Conservation (phyloP, 2,329 filamentous ascomycete genomes). For the Colletotrichum trifolii region DNA sequence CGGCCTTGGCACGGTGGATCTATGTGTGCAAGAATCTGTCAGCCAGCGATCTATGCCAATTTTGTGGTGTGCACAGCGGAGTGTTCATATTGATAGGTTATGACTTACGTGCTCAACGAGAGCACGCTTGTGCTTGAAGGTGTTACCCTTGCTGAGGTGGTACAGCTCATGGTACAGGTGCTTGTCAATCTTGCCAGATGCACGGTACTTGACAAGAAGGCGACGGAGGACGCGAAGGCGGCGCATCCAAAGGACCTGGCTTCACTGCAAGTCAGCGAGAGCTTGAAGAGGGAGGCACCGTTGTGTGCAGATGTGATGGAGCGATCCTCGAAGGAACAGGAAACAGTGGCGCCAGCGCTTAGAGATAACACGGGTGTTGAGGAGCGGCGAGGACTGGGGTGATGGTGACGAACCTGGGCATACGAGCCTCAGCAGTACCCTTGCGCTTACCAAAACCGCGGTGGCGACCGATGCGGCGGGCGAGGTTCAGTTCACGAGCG, state of each 20-base stretch:
- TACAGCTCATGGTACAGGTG: constrained; percentile 99
- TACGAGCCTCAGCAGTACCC: constrained; percentile 99
- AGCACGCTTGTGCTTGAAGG: constrained; percentile 99
- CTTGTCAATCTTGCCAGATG: constrained; percentile 99
- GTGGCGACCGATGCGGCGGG: constrained; percentile 95
- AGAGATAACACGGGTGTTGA: not conserved
- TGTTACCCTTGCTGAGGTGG: constrained; percentile 99
- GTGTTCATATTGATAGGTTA: constrained; percentile 7
- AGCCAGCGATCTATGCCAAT: not conserved
- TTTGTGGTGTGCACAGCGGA: constrained; percentile 35
- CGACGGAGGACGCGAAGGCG: constrained; percentile 99
- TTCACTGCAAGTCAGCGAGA: constrained; percentile 52
- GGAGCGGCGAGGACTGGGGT: not conserved
- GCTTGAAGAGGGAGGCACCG: not conserved
- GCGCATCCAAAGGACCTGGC: constrained; percentile 99
- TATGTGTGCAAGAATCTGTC: constrained; percentile 53
- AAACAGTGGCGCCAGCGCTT: not conserved
- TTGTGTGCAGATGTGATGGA: not conserved
- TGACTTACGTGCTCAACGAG: constrained; percentile 98
- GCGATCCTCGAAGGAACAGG: not conserved
- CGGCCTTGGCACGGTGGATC: constrained; percentile 99
- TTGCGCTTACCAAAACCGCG: constrained; percentile 99
- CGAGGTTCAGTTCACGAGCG: constrained; percentile 93
- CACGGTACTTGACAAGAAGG: constrained; percentile 99
- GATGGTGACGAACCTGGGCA: constrained; percentile 82